These are phyloP conservation scores for Aspergillus pseudotamarii DNA, from an alignment of 2,329 filamentous ascomycete genomes.

Conservation along the genomic window DNA sequence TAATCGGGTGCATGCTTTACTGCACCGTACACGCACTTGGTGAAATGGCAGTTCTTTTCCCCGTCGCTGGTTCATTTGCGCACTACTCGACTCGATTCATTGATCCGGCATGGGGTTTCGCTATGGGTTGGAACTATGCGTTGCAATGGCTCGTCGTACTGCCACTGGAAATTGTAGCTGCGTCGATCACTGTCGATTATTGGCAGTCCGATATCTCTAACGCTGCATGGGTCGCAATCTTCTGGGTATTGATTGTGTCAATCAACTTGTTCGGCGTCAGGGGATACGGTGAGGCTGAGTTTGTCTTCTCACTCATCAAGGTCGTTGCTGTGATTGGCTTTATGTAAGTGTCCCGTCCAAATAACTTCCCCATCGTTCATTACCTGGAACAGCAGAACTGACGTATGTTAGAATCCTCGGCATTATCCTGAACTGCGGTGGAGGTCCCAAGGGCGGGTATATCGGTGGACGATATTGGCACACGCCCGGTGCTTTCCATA, in stretches of 20 bases:
- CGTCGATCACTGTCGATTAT: slow-evolving; percentile 79
- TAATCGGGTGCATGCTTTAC: slow-evolving; percentile 86
- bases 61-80: slow-evolving; percentile 88
- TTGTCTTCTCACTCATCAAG: slow-evolving; percentile 84
- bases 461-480: slow-evolving; percentile 79
- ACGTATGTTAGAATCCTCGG: slow-evolving; percentile 68
- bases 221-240: slow-evolving; percentile 80
- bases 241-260: slow-evolving; percentile 71
- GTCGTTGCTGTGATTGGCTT: slow-evolving; percentile 84
- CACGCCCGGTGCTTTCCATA: slow-evolving; percentile 73
- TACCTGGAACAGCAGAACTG: slow-evolving; percentile 16
- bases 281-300: slow-evolving; percentile 88
- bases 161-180: slow-evolving; percentile 84
- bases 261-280: slow-evolving; percentile 91
- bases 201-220: slow-evolving; percentile 70
- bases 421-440: slow-evolving; percentile 82
- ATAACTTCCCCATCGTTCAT: neutral
- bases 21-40: slow-evolving; percentile 90
- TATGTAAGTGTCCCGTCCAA: slow-evolving; percentile 61
- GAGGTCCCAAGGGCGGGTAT: slow-evolving; percentile 71
- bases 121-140: slow-evolving; percentile 94
- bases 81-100: slow-evolving; percentile 90
- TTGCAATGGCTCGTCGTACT: slow-evolving; percentile 84
- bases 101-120: slow-evolving; percentile 92
- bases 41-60: slow-evolving; percentile 87